These are phyloP conservation scores for Meyerozyma carpophila DNA, from an alignment of 1,139 yeast species.

Conservation along the genomic window DNA sequence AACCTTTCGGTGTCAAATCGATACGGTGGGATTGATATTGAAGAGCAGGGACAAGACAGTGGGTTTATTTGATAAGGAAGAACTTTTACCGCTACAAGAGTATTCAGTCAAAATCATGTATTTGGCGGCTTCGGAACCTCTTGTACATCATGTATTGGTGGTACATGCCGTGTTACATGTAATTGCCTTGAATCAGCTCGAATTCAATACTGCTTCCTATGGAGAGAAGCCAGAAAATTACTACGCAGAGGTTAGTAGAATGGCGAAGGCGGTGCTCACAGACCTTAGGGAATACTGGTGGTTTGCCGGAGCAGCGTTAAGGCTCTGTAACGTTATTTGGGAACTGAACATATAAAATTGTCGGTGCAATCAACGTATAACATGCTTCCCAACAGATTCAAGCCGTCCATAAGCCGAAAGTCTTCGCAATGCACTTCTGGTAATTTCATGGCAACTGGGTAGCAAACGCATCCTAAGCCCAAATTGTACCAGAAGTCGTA, in stretches of 20 bases:
- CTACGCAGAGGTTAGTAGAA: not conserved
- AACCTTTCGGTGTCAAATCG: conserved; percentile 19
- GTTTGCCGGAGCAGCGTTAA: conserved; percentile 8
- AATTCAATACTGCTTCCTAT: conserved; percentile 10
- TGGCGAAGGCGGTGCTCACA: conserved; percentile 6
- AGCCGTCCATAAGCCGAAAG: too few relatives aligned
- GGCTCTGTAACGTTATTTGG: not conserved
- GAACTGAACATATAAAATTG: not conserved
- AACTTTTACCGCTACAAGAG: conserved; percentile 4
- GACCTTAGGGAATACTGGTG: conserved; percentile 15
- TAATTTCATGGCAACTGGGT: too few relatives aligned
- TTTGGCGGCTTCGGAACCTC: conserved; percentile 5
- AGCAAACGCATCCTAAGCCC: too few relatives aligned
- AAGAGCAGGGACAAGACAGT: conserved; percentile 7
- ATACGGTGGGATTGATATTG: conserved; percentile 8
- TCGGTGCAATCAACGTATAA: too few relatives aligned
- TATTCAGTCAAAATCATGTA: conserved; percentile 6
- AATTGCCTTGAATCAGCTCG: conserved; percentile 17
- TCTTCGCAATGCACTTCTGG: too few relatives aligned
- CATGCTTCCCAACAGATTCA: too few relatives aligned
- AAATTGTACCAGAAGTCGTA: too few relatives aligned
- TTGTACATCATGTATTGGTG: conserved; percentile 15
- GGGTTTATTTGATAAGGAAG: conserved; percentile 7
- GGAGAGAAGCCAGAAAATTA: not conserved
- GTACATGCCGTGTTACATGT: conserved; percentile 21